These are phyloP conservation scores for Dactylis glomerata DNA, from an alignment of 176 grass and related monocot species.

Conservation along the genomic window DNA sequence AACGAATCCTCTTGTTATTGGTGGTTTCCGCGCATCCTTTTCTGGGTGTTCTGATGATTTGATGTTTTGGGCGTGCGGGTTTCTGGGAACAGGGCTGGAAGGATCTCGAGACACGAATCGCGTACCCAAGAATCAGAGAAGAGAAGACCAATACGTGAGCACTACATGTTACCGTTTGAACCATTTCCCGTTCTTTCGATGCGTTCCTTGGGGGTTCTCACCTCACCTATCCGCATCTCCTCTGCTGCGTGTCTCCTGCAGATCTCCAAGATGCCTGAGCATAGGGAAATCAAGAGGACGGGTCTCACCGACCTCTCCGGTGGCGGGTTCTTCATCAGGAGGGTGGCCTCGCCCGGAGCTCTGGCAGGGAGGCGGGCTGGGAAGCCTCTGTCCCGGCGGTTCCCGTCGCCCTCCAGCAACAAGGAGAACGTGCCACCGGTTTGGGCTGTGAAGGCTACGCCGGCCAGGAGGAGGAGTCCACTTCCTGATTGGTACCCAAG, in stretches of 20 bases:
- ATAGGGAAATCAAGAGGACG: conserved; percentile 30
- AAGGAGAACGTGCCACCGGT: conserved; percentile 45
- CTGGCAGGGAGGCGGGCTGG: conserved; percentile 12
- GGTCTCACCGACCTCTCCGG: conserved; percentile 20
- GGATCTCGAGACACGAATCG: background rate
- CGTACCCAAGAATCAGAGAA: background rate
- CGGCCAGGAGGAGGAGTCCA: conserved; percentile 47
- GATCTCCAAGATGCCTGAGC: conserved; percentile 44
- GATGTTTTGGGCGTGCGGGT: background rate
- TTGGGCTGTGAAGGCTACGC: conserved; percentile 30
- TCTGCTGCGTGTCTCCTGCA: background rate
- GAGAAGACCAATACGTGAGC: conserved; percentile 13
- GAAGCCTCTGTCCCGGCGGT: conserved; percentile 25
- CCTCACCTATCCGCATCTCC: conserved; percentile 6
- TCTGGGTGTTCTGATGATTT: conserved; percentile 8
- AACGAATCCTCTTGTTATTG: background rate
- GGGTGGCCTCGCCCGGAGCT: conserved; percentile 48
- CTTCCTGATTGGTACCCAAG: conserved; percentile 80
- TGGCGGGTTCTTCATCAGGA: conserved; percentile 69
- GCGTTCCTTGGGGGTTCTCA: background rate
- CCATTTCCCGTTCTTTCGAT: conserved; percentile 1
- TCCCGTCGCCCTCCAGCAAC: conserved; percentile 19
- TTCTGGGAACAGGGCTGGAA: background rate
- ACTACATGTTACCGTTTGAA: background rate
- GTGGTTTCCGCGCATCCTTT: background rate